A percentile compares a stretch with the other conserved stretches of the same genome.
These are phyloP conservation scores for Backusella morwellensis DNA, from an alignment of 192 early-diverging fungal genomes.

Conservation along the genomic window DNA sequence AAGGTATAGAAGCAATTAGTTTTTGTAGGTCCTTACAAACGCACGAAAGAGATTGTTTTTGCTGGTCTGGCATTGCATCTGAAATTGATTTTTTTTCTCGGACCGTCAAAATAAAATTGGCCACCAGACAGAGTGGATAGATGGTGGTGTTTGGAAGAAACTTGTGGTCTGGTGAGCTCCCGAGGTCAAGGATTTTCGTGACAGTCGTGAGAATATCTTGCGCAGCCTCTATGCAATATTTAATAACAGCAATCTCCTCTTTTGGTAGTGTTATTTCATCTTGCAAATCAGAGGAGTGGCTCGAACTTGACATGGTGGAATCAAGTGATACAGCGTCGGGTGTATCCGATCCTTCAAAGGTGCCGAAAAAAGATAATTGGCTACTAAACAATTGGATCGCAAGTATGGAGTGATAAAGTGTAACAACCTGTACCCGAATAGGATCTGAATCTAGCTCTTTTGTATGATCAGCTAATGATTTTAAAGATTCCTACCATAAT, in stretches of 20 bases:
- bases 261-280: neutral
- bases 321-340: neutral
- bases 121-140: neutral
- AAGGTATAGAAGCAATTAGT: neutral
- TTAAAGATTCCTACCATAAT: conserved; percentile 6
- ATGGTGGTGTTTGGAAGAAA: neutral
- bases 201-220: conserved; percentile 12
- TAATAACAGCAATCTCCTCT: neutral
- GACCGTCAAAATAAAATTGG: neutral
- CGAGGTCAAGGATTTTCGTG: neutral
- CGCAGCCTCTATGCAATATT: neutral
- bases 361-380: neutral
- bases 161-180: neutral
- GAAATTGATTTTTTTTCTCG: neutral
- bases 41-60: neutral
- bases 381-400: conserved; percentile 1
- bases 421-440: neutral
- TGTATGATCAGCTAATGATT: conserved; percentile 5
- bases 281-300: neutral
- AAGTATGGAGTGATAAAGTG: neutral
- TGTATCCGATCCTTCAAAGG: neutral
- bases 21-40: neutral
- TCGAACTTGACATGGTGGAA: conserved; percentile 1
- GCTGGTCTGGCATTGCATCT: neutral
- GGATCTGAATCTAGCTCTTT: neutral